These are phyloP conservation scores for Huntiella decipiens DNA, from an alignment of 2,329 filamentous ascomycete species.

Conservation along the genomic window DNA sequence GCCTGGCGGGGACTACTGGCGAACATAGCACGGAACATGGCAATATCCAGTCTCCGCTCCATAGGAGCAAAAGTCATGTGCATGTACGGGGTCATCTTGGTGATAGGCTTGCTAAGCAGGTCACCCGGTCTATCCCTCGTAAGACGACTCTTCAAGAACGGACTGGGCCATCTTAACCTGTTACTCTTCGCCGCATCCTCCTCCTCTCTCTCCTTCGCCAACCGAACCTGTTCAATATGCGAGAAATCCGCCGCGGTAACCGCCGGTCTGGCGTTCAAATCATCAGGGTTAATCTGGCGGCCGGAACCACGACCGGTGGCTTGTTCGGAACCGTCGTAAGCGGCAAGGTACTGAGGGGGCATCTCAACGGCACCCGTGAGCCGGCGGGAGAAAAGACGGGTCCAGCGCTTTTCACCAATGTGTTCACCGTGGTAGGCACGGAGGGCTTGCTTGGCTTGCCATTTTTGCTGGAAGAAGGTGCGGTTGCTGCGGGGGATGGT, in stretches of 20 bases:
- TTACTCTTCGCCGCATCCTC: not conserved
- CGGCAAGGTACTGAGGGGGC: constrained; percentile 60
- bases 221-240: constrained; percentile 11
- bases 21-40: constrained; percentile 83
- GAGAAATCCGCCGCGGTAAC: constrained; percentile 14
- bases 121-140: constrained; percentile 14
- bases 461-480: constrained; percentile 98
- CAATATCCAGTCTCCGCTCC: constrained; percentile 82
- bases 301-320: constrained; percentile 73
- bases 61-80: constrained; percentile 87
- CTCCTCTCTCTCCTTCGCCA: constrained; percentile 10
- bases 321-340: constrained; percentile 62
- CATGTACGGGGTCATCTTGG: constrained; percentile 63
- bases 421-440: constrained; percentile 90
- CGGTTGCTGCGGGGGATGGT: constrained; percentile 24
- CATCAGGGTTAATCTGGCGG: constrained; percentile 19
- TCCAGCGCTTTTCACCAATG: constrained; percentile 82
- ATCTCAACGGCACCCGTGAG: constrained; percentile 73
- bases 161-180: constrained; percentile 5
- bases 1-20: constrained; percentile 86
- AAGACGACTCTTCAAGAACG: constrained; percentile 4
- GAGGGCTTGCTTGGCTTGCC: constrained; percentile 66
- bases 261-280: constrained; percentile 10
- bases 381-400: constrained; percentile 72
- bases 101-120: constrained; percentile 18